phyloP scores from a whole-genome alignment of 257 asterid species.

The Agastache rugosa region DNA sequence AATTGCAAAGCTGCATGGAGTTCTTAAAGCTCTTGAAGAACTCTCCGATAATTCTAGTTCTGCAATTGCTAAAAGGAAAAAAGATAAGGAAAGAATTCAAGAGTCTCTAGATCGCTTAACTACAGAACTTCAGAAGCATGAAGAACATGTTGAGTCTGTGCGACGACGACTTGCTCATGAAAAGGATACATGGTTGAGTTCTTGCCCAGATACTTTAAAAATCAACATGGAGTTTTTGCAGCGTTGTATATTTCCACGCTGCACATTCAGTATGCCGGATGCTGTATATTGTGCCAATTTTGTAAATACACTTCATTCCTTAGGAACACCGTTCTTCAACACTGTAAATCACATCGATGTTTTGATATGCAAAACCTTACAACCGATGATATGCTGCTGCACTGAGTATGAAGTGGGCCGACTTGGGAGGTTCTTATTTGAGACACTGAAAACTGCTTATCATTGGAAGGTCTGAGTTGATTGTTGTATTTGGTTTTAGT shows the following conservation, averaged over 20 bases:
- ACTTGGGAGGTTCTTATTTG: slow-evolving; percentile 88
- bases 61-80: slow-evolving; percentile 95
- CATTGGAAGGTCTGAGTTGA: slow-evolving; percentile 82
- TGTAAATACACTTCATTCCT: slow-evolving; percentile 96
- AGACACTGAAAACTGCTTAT: slow-evolving; percentile 94
- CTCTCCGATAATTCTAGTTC: slow-evolving; percentile 96
- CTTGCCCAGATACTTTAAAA: slow-evolving; percentile 96
- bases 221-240: slow-evolving; percentile 98
- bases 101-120: slow-evolving; percentile 93
- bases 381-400: slow-evolving; percentile 99
- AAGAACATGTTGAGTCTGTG: slow-evolving; percentile 95
- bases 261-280: slow-evolving; percentile 98
- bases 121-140: slow-evolving; percentile 88
- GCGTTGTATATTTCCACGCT: slow-evolving; percentile 98
- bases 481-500: slow-evolving; percentile 17
- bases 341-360: slow-evolving; percentile 98
- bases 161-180: slow-evolving; percentile 85
- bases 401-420: slow-evolving; percentile 99
- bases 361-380: slow-evolving; percentile 95
- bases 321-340: slow-evolving; percentile 98
- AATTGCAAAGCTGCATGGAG: slow-evolving; percentile 82
- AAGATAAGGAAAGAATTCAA: slow-evolving; percentile 98
- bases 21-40: slow-evolving; percentile 96
- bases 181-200: slow-evolving; percentile 98
- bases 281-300: slow-evolving; percentile 96